These are phyloP conservation scores for Trichosporon faecale DNA, from an alignment of 1,284 basidiomycete genomes.

Conservation along the genomic window DNA sequence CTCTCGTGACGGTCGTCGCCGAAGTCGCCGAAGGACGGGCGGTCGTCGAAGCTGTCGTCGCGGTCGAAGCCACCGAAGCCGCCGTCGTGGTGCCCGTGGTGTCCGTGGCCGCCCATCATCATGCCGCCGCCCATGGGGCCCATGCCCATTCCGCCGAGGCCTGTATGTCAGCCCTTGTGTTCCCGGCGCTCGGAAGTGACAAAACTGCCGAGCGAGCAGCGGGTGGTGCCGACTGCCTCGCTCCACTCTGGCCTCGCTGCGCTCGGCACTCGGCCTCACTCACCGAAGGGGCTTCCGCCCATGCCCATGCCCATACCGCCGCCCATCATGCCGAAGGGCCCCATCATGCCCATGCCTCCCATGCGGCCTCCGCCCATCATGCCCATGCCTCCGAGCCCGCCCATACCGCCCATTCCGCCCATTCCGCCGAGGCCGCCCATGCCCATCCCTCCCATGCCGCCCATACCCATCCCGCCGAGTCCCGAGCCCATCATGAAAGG, in stretches of 20 bases:
- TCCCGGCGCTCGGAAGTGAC: no score
- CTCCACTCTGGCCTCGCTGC: neutral
- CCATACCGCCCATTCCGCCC: conserved; percentile 17
- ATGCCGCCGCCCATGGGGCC: conserved; percentile 6
- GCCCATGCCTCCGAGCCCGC: conserved; percentile 3
- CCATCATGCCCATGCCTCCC: conserved; percentile 14
- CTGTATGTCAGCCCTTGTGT: neutral
- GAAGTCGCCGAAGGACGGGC: neutral
- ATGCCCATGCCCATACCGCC: conserved; percentile 9
- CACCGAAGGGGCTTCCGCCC: conserved; percentile 9
- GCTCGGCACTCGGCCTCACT: neutral
- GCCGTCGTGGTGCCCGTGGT: neutral
- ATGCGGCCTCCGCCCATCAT: conserved; percentile 9
- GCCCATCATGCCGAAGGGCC: conserved; percentile 12
- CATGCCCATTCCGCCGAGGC: conserved; percentile 6
- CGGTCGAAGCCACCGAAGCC: neutral
- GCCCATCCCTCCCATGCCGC: conserved; percentile 19
- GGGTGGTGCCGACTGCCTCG: no score
- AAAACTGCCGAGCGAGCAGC: neutral
- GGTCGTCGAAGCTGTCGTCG: neutral
- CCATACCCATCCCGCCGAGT: conserved; percentile 8
- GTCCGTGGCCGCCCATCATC: neutral
- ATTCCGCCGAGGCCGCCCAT: conserved; percentile 19
- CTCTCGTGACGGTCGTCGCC: neutral
- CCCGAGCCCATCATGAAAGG: conserved; percentile 36